Percentiles rank a stretch among this genome's conserved stretches.
Conservation (phyloP, 1,284 basidiomycete species). For the Stereum hirsutum region DNA sequence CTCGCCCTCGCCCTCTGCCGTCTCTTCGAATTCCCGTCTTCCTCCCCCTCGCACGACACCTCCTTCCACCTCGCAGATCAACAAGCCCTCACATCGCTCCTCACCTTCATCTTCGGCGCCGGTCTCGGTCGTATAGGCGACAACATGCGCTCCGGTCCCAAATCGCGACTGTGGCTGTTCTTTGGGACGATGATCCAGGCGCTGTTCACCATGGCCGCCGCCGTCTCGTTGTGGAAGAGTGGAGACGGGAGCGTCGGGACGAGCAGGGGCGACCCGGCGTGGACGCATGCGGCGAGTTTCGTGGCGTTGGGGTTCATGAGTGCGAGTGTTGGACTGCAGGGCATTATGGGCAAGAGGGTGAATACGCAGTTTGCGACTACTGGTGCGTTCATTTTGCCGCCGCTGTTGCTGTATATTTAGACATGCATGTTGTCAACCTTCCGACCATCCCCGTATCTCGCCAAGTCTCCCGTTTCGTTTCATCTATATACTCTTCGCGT, state of each 20-base stretch:
- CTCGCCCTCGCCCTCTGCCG: conserved; percentile 54
- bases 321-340: conserved; percentile 71
- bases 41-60: conserved; percentile 34
- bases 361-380: conserved; percentile 76
- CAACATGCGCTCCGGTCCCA: conserved; percentile 43
- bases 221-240: conserved; percentile 59
- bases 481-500: conserved; percentile 1
- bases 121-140: conserved; percentile 67
- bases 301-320: conserved; percentile 70
- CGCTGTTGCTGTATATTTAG: neutral
- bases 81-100: conserved; percentile 71
- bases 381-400: conserved; percentile 30
- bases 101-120: conserved; percentile 68
- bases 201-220: conserved; percentile 63
- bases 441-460: neutral
- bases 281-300: conserved; percentile 60
- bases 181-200: conserved; percentile 66
- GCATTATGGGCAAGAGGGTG: conserved; percentile 76
- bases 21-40: conserved; percentile 55
- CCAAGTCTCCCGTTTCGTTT: neutral
- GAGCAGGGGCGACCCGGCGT: conserved; percentile 51
- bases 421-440: neutral
- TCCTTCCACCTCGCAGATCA: conserved; percentile 71
- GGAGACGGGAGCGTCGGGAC: conserved; percentile 46
- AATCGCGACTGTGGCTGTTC: conserved; percentile 70